Conservation (phyloP, 2,329 filamentous ascomycete species). For the Aspergillus pseudoglaucus region DNA sequence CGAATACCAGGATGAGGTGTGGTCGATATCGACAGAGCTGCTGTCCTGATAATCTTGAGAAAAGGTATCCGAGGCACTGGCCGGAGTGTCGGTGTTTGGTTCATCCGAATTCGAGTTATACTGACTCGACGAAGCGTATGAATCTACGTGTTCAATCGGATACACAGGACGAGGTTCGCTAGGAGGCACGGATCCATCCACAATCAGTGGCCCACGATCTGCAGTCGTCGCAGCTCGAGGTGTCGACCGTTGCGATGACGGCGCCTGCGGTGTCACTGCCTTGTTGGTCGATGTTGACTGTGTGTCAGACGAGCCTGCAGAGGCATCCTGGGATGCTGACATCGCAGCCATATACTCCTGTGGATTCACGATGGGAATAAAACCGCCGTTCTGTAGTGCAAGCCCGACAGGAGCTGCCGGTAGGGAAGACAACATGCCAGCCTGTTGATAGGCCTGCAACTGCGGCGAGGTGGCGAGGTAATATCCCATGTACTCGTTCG, state of each 20-base stretch:
- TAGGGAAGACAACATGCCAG: constrained; percentile 30
- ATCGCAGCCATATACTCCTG: constrained; percentile 28
- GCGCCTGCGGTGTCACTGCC: neutral
- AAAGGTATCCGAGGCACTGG: constrained; percentile 32
- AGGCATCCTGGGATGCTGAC: constrained; percentile 15
- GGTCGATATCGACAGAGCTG: constrained; percentile 30
- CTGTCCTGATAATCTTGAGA: constrained; percentile 35
- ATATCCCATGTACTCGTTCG: constrained; percentile 42
- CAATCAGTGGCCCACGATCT: constrained; percentile 39
- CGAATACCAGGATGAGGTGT: constrained; percentile 15
- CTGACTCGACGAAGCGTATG: constrained; percentile 30
- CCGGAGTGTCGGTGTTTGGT: constrained; percentile 29
- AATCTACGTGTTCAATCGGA: constrained; percentile 29
- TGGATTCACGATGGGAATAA: constrained; percentile 25
- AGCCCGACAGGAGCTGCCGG: constrained; percentile 33
- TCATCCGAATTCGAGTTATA: constrained; percentile 39
- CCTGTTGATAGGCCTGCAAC: constrained; percentile 34
- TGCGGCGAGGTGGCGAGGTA: constrained; percentile 41
- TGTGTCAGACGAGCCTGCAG: constrained; percentile 8
- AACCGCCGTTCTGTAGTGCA: constrained; percentile 33
- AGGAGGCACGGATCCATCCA: constrained; percentile 41
- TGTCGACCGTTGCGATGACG: constrained; percentile 11
- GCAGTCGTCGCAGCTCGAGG: constrained; percentile 23
- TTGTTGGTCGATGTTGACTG: neutral
- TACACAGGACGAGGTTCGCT: constrained; percentile 31